A percentile compares a stretch with the other conserved stretches of the same genome.
These are phyloP conservation scores for Aspergillus homomorphus DNA, from an alignment of 495 filamentous ascomycete species.

Conservation along the genomic window DNA sequence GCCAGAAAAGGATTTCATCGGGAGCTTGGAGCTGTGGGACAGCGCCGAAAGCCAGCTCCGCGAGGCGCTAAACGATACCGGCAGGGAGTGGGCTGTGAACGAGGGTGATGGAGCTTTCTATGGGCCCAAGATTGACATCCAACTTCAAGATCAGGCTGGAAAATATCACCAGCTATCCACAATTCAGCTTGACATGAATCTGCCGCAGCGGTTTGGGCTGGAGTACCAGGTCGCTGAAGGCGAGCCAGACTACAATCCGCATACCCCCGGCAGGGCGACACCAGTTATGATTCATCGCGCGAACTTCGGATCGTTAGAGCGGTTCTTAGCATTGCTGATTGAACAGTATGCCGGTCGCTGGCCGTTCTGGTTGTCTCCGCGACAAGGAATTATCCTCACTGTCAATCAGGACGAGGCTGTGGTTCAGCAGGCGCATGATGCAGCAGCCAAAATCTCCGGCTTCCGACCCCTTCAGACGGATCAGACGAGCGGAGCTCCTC, in stretches of 20 bases:
- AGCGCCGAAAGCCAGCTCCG: slow-evolving; percentile 72
- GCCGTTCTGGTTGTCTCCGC: slow-evolving; percentile 90
- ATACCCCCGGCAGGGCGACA: slow-evolving; percentile 60
- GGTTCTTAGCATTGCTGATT: slow-evolving; percentile 82
- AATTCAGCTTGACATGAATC: slow-evolving; percentile 90
- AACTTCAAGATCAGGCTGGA: slow-evolving; percentile 75
- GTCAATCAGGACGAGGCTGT: slow-evolving; percentile 64
- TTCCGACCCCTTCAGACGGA: slow-evolving; percentile 29
- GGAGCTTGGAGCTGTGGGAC: slow-evolving; percentile 76
- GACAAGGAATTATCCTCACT: slow-evolving; percentile 74
- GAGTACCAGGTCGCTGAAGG: slow-evolving; percentile 59
- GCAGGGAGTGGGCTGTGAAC: slow-evolving; percentile 66
- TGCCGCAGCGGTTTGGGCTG: slow-evolving; percentile 78
- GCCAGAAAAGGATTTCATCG: slow-evolving; percentile 73
- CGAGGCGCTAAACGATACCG: slow-evolving; percentile 62
- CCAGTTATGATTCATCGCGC: slow-evolving; percentile 89
- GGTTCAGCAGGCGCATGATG: slow-evolving; percentile 52
- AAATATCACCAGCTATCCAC: slow-evolving; percentile 92
- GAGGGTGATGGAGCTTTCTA: slow-evolving; percentile 91
- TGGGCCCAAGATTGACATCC: slow-evolving; percentile 92
- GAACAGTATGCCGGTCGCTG: slow-evolving; percentile 79
- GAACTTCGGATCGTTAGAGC: slow-evolving; percentile 80
- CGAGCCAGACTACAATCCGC: slow-evolving; percentile 66
- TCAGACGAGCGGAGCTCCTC: slow-evolving; percentile 22
- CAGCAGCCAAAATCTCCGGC: slow-evolving; percentile 34